Percentiles rank a stretch among this genome's conserved stretches.
Conservation (phyloP, 129 eudicot species). For the Pittosporum tobira region DNA sequence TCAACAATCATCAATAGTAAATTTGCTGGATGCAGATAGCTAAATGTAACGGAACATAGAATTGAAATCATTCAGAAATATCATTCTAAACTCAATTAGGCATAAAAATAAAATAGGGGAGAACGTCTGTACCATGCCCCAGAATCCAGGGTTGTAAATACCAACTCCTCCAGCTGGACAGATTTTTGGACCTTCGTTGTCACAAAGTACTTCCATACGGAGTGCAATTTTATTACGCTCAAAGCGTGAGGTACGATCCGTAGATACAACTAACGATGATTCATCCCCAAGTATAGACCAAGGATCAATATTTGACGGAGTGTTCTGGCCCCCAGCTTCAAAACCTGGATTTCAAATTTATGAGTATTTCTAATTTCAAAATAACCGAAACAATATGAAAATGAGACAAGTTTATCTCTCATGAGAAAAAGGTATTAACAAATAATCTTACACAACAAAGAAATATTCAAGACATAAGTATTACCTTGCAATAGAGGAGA, state of each 20-base stretch:
- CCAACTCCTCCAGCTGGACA: conserved; percentile 96
- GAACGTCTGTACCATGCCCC: conserved; percentile 81
- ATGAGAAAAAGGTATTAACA: not conserved
- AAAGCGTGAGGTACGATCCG: conserved; percentile 78
- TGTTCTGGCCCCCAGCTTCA: conserved; percentile 74
- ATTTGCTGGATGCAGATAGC: not conserved
- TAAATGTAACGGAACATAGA: not conserved
- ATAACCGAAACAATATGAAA: not conserved
- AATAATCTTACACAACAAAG: not conserved
- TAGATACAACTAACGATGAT: conserved; percentile 37
- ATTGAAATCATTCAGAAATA: not conserved
- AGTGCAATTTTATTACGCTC: conserved; percentile 68
- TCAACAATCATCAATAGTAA: not conserved
- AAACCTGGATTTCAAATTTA: conserved; percentile 45
- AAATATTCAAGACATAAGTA: not conserved
- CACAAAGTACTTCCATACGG: conserved; percentile 77
- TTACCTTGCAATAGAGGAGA: not conserved
- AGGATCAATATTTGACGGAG: conserved; percentile 71
- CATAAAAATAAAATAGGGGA: not conserved
- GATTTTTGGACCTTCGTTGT: conserved; percentile 20
- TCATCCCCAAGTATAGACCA: conserved; percentile 76
- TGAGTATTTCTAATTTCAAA: conserved; percentile 1
- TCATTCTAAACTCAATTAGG: not conserved
- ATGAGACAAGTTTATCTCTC: not conserved
- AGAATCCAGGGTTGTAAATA: conserved; percentile 83